These are phyloP conservation scores for Suhomyces panamericanus DNA, from an alignment of 1,139 yeast genomes.

Conservation along the genomic window DNA sequence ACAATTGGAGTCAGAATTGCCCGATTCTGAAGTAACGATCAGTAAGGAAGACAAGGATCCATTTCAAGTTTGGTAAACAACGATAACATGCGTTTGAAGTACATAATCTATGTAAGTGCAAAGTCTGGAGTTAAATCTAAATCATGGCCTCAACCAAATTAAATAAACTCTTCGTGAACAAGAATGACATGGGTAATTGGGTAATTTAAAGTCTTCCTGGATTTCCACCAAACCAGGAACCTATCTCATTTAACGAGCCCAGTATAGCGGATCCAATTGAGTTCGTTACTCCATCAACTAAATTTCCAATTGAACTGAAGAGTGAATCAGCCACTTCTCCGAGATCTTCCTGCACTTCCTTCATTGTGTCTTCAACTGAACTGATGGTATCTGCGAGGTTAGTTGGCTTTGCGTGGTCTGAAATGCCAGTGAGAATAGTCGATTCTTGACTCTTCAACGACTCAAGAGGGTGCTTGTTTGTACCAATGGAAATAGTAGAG, in stretches of 20 bases:
- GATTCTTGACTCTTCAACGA: constrained; percentile 32
- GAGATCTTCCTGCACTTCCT: constrained; percentile 32
- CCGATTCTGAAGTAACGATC: constrained; percentile 43
- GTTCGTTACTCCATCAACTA: not conserved
- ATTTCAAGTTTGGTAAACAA: constrained; percentile 24
- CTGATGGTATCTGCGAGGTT: constrained; percentile 24
- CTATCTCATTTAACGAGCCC: not conserved
- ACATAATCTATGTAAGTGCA: not conserved
- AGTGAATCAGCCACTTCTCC: constrained; percentile 13
- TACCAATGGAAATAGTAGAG: constrained; percentile 19
- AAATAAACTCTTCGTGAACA: no score
- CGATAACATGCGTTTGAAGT: not conserved
- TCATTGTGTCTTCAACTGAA: not conserved
- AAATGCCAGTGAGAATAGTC: constrained; percentile 19
- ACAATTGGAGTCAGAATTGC: constrained; percentile 49
- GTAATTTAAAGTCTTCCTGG: not conserved
- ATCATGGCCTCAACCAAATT: no score
- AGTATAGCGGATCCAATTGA: not conserved
- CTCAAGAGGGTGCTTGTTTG: constrained; percentile 27
- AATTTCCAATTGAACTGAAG: not conserved
- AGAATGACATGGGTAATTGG: no score
- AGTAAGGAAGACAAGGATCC: constrained; percentile 62
- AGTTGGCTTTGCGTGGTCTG: constrained; percentile 37
- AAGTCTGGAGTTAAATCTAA: no score
- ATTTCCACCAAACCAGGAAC: not conserved